Percentiles rank a stretch among this genome's conserved stretches.
Evolutionary conservation across 2,329 filamentous ascomycete genomes (phyloP).

Genomic region (Penicillium oxalicum): DNA sequence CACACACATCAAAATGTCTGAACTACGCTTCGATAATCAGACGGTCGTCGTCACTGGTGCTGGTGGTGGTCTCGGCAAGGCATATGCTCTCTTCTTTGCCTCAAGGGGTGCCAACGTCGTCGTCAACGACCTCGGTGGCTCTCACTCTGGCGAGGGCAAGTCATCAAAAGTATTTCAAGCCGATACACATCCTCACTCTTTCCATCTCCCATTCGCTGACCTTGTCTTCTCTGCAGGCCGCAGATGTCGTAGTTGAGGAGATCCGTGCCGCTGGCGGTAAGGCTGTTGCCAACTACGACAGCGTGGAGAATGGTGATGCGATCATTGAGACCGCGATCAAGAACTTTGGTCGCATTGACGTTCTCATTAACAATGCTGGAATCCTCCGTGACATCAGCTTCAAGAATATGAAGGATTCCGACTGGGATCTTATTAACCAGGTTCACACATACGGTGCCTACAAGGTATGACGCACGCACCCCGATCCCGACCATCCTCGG

Average conservation of each 20-base stretch:
- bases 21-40: constrained; percentile 80
- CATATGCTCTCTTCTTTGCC: constrained; percentile 83
- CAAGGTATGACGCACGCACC: constrained; percentile 50
- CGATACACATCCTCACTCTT: constrained; percentile 21
- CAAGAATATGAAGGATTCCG: constrained; percentile 95
- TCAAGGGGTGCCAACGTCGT: constrained; percentile 89
- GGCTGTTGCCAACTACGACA: constrained; percentile 95
- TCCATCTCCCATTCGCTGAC: constrained; percentile 24
- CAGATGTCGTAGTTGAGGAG: constrained; percentile 45
- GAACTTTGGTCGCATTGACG: constrained; percentile 65
- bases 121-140: constrained; percentile 91
- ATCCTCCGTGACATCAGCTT: constrained; percentile 94
- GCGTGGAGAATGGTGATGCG: constrained; percentile 73
- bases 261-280: constrained; percentile 79
- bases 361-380: constrained; percentile 96
- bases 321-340: constrained; percentile 67
- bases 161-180: constrained; percentile 64
- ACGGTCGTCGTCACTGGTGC: constrained; percentile 84
- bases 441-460: constrained; percentile 92
- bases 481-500: background rate
- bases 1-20: constrained; percentile 48
- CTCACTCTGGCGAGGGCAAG: constrained; percentile 86
- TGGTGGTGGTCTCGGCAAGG: constrained; percentile 73
- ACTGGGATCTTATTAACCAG: constrained; percentile 92
- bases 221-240: constrained; percentile 50